Conservation (phyloP, 768 basidiomycete genomes). For the Psilocybe azurescens region DNA sequence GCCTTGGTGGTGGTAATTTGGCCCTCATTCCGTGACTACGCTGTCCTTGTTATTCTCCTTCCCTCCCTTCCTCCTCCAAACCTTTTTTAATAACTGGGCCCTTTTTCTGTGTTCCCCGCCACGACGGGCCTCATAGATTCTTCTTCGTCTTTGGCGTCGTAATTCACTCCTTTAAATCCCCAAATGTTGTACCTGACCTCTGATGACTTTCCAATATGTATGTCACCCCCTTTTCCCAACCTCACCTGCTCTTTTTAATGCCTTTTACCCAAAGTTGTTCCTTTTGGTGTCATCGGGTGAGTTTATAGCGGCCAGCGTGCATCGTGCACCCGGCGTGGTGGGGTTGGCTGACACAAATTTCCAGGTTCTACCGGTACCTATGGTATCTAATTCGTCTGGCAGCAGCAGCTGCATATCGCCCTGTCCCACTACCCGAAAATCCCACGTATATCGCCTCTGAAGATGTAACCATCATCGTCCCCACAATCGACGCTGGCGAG, state of each 20-base stretch:
- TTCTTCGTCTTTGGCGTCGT: conserved; percentile 42
- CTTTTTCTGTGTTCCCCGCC: conserved; percentile 21
- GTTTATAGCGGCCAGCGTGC: conserved; percentile 20
- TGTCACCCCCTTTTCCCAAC: conserved; percentile 36
- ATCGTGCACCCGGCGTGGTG: background rate
- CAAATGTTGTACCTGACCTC: conserved; percentile 88
- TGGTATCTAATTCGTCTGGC: conserved; percentile 89
- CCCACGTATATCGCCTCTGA: conserved; percentile 90
- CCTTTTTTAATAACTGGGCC: conserved; percentile 15
- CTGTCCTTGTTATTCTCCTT: conserved; percentile 16
- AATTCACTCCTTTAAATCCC: conserved; percentile 43
- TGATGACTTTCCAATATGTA: conserved; percentile 90
- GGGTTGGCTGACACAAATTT: conserved; percentile 17
- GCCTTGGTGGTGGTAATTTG: conserved; percentile 9
- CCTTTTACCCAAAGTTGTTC: conserved; percentile 66
- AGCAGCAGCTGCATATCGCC: conserved; percentile 81
- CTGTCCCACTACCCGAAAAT: conserved; percentile 89
- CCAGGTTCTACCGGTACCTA: conserved; percentile 90
- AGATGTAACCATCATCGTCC: conserved; percentile 96
- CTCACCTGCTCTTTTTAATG: conserved; percentile 16
- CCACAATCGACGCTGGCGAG: conserved; percentile 95
- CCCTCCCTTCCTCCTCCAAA: conserved; percentile 4
- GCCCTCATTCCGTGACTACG: conserved; percentile 9
- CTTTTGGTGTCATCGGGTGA: conserved; percentile 88
- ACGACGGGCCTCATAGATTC: conserved; percentile 26